phyloP scores from a whole-genome alignment of 2,329 filamentous ascomycete genomes.

The Alternaria viburni region DNA sequence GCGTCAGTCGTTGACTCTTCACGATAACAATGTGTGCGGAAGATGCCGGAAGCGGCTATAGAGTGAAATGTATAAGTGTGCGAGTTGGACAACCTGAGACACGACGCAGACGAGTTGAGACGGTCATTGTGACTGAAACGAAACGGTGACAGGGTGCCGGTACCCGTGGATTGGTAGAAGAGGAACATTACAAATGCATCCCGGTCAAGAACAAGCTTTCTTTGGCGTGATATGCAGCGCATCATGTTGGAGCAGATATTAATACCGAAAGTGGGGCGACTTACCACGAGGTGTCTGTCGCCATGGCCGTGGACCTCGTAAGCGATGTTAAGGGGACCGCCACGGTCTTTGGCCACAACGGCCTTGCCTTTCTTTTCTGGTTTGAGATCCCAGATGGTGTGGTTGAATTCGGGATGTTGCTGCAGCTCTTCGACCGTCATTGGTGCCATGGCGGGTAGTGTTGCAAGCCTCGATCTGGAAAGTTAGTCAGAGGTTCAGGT shows the following conservation, averaged over 20 bases:
- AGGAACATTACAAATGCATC: slow-evolving; percentile 31
- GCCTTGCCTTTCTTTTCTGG: slow-evolving; percentile 67
- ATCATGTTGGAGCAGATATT: slow-evolving; percentile 17
- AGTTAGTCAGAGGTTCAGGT: background rate
- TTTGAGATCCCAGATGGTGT: slow-evolving; percentile 72
- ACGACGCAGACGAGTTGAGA: slow-evolving; percentile 35
- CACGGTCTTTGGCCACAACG: slow-evolving; percentile 70
- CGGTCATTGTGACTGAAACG: slow-evolving; percentile 46
- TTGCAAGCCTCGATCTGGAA: background rate
- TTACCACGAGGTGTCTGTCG: slow-evolving; percentile 73
- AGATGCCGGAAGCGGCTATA: slow-evolving; percentile 4
- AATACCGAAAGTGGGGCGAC: slow-evolving; percentile 46
- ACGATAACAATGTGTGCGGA: background rate
- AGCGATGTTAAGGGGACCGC: slow-evolving; percentile 76
- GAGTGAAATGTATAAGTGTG: slow-evolving; percentile 2
- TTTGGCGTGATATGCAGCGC: slow-evolving; percentile 20
- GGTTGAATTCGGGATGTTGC: slow-evolving; percentile 69
- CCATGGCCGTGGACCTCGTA: slow-evolving; percentile 84
- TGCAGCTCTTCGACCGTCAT: slow-evolving; percentile 64
- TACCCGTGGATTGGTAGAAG: slow-evolving; percentile 9
- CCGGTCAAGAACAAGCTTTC: background rate
- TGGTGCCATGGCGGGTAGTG: slow-evolving; percentile 32
- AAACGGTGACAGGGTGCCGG: slow-evolving; percentile 34
- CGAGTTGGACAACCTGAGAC: slow-evolving; percentile 36
- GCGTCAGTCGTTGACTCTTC: slow-evolving; percentile 14